Conservation (phyloP, 352 stramenopile genomes). For the Saprolegnia parasitica region DNA sequence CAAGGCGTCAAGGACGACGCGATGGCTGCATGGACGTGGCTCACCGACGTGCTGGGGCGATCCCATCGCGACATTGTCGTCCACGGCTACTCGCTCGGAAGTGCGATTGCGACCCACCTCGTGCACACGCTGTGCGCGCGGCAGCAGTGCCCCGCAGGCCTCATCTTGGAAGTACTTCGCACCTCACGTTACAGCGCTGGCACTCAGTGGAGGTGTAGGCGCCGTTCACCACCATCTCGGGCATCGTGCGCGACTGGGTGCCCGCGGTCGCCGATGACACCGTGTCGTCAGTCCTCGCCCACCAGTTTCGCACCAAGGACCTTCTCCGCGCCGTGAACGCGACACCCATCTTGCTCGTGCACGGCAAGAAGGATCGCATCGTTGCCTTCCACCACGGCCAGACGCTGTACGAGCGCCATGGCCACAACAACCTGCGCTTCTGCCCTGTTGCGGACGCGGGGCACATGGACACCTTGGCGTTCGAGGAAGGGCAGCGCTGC, state of each 20-base stretch:
- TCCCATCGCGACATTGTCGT: constrained; percentile 8
- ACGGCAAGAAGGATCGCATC: constrained; percentile 18
- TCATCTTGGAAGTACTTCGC: constrained; percentile 14
- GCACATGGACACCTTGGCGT: constrained; percentile 21
- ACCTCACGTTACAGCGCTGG: constrained; percentile 6
- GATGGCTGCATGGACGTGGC: background rate
- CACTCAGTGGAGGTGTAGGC: constrained; percentile 3
- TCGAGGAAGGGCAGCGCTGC: background rate
- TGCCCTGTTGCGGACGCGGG: constrained; percentile 5
- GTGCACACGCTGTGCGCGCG: constrained; percentile 14
- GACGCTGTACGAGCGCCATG: background rate
- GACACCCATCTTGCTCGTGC: constrained; percentile 22
- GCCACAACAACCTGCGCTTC: background rate
- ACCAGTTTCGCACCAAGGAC: constrained; percentile 24
- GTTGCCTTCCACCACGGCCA: constrained; percentile 17
- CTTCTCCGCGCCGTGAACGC: constrained; percentile 10
- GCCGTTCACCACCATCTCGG: constrained; percentile 13
- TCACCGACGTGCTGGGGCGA: background rate
- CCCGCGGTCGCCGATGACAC: background rate
- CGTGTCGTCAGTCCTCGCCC: background rate
- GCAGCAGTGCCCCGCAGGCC: constrained; percentile 2
- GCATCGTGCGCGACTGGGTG: constrained; percentile 6
- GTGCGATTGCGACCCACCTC: constrained; percentile 17
- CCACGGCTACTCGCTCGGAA: constrained; percentile 25
- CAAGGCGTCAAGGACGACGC: constrained; percentile 24